phyloP scores from a whole-genome alignment of 2,329 filamentous ascomycete species.

The Ascochyta lentis region DNA sequence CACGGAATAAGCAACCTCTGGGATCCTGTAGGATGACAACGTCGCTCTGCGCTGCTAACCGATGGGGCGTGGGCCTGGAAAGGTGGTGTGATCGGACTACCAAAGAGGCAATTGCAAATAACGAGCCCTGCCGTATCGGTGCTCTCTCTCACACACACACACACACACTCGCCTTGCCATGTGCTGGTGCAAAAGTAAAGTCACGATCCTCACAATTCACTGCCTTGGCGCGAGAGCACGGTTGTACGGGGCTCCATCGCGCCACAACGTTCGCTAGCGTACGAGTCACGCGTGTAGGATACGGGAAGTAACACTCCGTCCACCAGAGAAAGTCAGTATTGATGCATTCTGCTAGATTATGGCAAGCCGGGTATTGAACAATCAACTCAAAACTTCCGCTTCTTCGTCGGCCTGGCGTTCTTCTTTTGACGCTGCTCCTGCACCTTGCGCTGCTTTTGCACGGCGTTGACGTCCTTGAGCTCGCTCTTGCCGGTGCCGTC shows the following conservation, averaged over 20 bases:
- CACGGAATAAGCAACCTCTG: slow-evolving; percentile 9
- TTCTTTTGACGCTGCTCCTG: slow-evolving; percentile 81
- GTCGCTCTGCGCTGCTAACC: slow-evolving; percentile 1
- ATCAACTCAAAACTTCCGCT: slow-evolving; percentile 52
- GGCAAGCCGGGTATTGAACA: slow-evolving; percentile 20
- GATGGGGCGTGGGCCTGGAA: slow-evolving; percentile 6
- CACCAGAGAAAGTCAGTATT: slow-evolving; percentile 11
- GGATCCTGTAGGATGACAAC: slow-evolving; percentile 15
- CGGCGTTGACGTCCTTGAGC: slow-evolving; percentile 81
- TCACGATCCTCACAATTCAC: background rate
- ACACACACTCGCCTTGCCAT: slow-evolving; percentile 5
- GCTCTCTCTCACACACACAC: background rate
- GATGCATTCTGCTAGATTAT: slow-evolving; percentile 14
- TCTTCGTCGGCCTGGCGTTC: slow-evolving; percentile 82
- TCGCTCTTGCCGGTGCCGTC: slow-evolving; percentile 77
- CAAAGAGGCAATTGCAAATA: slow-evolving; percentile 5
- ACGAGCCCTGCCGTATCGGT: slow-evolving; percentile 4
- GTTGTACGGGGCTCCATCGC: background rate
- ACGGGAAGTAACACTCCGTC: slow-evolving; percentile 3
- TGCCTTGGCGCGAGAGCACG: slow-evolving; percentile 1
- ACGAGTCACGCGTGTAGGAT: slow-evolving; percentile 1
- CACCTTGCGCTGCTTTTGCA: slow-evolving; percentile 79
- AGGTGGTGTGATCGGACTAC: slow-evolving; percentile 9
- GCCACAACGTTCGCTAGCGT: slow-evolving; percentile 17
- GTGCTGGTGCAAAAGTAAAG: slow-evolving; percentile 1